A percentile compares a stretch with the other conserved stretches of the same genome.
Conservation (phyloP, 2,329 filamentous ascomycete genomes). For the Ambrosiella xylebori region DNA sequence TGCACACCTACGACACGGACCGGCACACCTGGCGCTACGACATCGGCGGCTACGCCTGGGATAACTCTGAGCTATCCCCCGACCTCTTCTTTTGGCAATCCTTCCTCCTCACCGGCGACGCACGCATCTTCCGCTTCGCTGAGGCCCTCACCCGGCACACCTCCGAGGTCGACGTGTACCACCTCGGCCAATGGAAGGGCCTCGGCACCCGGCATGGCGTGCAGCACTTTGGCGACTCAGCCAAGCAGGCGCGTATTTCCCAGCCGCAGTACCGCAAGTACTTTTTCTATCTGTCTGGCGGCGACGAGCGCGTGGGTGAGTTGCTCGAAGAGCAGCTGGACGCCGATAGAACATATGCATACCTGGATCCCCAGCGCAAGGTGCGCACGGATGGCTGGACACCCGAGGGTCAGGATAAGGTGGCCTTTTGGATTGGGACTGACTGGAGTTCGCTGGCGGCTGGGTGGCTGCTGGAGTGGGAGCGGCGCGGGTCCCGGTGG, state of each 20-base stretch:
- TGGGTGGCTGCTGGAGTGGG: conserved; percentile 43
- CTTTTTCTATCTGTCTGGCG: conserved; percentile 39
- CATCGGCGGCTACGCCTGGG: conserved; percentile 46
- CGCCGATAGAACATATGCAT: conserved; percentile 33
- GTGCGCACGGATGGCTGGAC: conserved; percentile 35
- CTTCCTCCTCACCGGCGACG: conserved; percentile 40
- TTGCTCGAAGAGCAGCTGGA: conserved; percentile 33
- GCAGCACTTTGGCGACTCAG: conserved; percentile 42
- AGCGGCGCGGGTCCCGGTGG: conserved; percentile 36
- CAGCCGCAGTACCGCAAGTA: conserved; percentile 38
- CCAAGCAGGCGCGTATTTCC: conserved; percentile 45
- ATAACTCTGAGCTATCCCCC: conserved; percentile 45
- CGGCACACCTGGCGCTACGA: conserved; percentile 46
- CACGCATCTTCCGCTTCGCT: conserved; percentile 40
- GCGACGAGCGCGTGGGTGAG: conserved; percentile 40
- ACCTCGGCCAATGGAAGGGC: conserved; percentile 38
- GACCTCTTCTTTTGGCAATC: conserved; percentile 47
- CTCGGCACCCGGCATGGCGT: conserved; percentile 46
- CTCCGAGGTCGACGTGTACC: conserved; percentile 45
- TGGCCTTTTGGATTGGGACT: conserved; percentile 30
- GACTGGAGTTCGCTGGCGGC: conserved; percentile 41
- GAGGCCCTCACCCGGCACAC: conserved; percentile 42
- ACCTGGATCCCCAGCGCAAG: conserved; percentile 40
- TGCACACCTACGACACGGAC: conserved; percentile 43
- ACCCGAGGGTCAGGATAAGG: conserved; percentile 27